Evolutionary conservation across 2,329 filamentous ascomycete species (phyloP), one percentile per base, ranked within the genome.

Genomic region (Cytospora paraplurivora): DNA sequence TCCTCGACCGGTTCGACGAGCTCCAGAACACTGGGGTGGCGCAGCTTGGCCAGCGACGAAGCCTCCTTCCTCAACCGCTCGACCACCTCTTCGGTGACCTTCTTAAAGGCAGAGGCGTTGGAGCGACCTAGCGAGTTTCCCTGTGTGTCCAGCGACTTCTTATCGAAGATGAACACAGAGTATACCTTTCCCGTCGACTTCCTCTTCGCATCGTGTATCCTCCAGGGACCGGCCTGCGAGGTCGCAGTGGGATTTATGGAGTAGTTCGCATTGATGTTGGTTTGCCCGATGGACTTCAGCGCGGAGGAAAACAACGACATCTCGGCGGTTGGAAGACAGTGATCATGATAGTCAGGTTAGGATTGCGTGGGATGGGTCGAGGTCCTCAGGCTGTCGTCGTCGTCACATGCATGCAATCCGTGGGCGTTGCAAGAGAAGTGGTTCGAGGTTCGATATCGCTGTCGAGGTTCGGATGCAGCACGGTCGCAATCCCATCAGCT

Each of bases 131-230:
- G 77, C 7, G 86, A 84, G 55, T 81, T 83, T 17, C 85, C 82
- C 64, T 88, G 84, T 11, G 86, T 79, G 63, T 97, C 93, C 61
- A 99, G 80, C 0, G 87, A 86, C 77, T 96, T 97, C 74, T 88
- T 89, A 69, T 99, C 95, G 75, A 98, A 97, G 68, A 98, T 88
- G 72, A 98, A 99, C 69, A 98, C 88, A 17, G 93, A 97, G 62
- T 89, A 95, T 8, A 88, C 77, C 75, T 95, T 96, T 69, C 91
- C 92, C 0, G 93, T 97, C 35, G 90, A 92, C 78, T 97, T 98
- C 79, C 96, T 96, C 81, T 96, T 98, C 64, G 91, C 93, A 79
- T 97, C 93, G 82, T 94, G 94, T 72, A 99, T 95, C 80, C 93
- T 96, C 95, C 95, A 99, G 64, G 93, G 92, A 19, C 95, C 95